Evolutionary conservation across 1,139 yeast genomes (phyloP).

Genomic region (Candida neerlandica): DNA sequence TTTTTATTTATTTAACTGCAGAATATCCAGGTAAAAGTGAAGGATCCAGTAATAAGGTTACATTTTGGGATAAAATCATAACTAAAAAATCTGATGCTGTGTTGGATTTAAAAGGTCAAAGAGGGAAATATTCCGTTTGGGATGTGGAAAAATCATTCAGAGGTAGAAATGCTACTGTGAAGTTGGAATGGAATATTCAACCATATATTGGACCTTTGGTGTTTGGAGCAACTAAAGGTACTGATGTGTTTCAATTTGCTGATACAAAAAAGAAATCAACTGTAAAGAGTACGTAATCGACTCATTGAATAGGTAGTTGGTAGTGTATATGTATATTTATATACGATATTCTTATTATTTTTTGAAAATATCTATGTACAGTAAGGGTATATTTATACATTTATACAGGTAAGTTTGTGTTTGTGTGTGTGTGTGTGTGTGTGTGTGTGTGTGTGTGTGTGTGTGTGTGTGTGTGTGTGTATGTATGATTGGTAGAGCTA

Average conservation of each 20-base stretch:
- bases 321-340: background rate
- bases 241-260: slow-evolving; percentile 32
- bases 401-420: background rate
- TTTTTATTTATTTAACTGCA: slow-evolving; percentile 86
- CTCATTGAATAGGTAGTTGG: no score
- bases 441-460: no score
- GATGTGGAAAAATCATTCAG: slow-evolving; percentile 73
- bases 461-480: no score
- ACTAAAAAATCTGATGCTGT: slow-evolving; percentile 58
- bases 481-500: no score
- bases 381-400: background rate
- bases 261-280: slow-evolving; percentile 19
- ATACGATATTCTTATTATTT: background rate
- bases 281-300: background rate
- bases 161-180: slow-evolving; percentile 68
- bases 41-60: slow-evolving; percentile 63
- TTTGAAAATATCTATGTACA: background rate
- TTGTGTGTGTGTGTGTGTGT: background rate
- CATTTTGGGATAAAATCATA: slow-evolving; percentile 90
- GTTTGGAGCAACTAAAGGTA: slow-evolving; percentile 58
- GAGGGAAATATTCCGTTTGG: slow-evolving; percentile 85
- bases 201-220: slow-evolving; percentile 84
- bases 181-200: slow-evolving; percentile 88
- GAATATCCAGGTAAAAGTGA: slow-evolving; percentile 71
- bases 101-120: slow-evolving; percentile 51